Evolutionary conservation across 2,329 filamentous ascomycete species (phyloP), one percentile per base, ranked within the genome.

Genomic region (Knufia petricola): DNA sequence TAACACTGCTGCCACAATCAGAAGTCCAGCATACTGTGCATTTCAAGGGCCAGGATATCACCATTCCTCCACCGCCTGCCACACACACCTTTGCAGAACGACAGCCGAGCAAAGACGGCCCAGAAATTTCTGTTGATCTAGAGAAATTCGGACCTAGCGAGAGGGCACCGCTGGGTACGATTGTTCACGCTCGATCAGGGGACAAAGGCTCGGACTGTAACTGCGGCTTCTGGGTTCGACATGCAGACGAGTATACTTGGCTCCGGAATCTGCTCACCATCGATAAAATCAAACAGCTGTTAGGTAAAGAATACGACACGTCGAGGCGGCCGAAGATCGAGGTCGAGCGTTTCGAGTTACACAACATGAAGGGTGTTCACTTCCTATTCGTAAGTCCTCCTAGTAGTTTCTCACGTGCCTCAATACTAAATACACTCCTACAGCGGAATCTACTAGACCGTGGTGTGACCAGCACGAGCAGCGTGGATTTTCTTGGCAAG

Each of bases 261-360:
- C 53, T 63, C 24, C 57, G 50, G 26, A 58, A 55, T 30, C 30
- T 58, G 21, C 48, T 59, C 15, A 57, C 56, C 36, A 42, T 52
- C 40, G 47, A 50, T 17, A 54, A 40, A 3, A 52, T 59, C 47
- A 57, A 55, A 36, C 15, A 61, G 21, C 50, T 70, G 2, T 58
- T 70, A 28, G 68, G 63, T 1, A 61, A 66, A 23, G 66, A 69
- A 56, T 63, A 67, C 48, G 59, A 64, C 32, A 50, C 51, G 3
- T 46, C 52, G 38, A 42, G 56, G 19, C 26, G 39, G 21, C 55
- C 55, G 4, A 55, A 53, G 50, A 53, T 59, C 46, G 59, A 61
- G 19, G 64, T 75, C 32, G 71, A 73, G 41, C 63, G 71, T 0
- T 70, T 72, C 24, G 72, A 75, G 59, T 60, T 75, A 20, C 65